A percentile compares a stretch with the other conserved stretches of the same genome.
These are phyloP conservation scores for Raphanus hybrid DNA, from an alignment of 441 rosid genomes.

Conservation along the genomic window DNA sequence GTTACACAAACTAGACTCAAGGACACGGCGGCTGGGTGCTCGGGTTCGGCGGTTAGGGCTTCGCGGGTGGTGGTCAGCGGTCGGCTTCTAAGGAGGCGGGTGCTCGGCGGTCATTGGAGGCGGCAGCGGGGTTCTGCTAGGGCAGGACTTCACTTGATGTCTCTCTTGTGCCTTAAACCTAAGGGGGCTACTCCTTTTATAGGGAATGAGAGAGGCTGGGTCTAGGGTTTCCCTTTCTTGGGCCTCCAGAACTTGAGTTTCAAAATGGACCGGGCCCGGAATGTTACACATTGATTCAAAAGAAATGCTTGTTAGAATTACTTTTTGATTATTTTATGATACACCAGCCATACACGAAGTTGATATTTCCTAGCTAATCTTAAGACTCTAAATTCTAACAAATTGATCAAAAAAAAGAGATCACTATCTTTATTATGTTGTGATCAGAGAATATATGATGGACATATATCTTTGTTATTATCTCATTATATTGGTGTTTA, in stretches of 20 bases:
- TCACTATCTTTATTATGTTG: too few relatives aligned
- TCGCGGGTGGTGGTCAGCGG: background rate
- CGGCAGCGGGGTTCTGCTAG: background rate
- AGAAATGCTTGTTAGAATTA: too few relatives aligned
- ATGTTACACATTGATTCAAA: background rate
- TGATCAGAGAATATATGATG: too few relatives aligned
- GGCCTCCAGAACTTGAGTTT: background rate
- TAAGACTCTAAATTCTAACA: too few relatives aligned
- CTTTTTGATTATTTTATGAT: too few relatives aligned
- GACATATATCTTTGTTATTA: too few relatives aligned
- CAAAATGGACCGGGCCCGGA: background rate
- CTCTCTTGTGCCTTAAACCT: background rate
- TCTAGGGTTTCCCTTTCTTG: background rate
- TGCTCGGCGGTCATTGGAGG: background rate
- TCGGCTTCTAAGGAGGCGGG: too few relatives aligned
- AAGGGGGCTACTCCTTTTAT: background rate
- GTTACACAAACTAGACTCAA: background rate
- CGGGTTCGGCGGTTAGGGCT: background rate
- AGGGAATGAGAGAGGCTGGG: background rate
- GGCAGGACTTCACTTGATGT: background rate
- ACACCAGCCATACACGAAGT: too few relatives aligned
- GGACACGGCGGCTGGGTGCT: background rate
- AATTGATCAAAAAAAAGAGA: too few relatives aligned
- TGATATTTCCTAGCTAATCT: too few relatives aligned
- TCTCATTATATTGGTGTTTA: too few relatives aligned